phyloP scores from a whole-genome alignment of 352 stramenopile genomes.

The Elongisporangium prolatum region DNA sequence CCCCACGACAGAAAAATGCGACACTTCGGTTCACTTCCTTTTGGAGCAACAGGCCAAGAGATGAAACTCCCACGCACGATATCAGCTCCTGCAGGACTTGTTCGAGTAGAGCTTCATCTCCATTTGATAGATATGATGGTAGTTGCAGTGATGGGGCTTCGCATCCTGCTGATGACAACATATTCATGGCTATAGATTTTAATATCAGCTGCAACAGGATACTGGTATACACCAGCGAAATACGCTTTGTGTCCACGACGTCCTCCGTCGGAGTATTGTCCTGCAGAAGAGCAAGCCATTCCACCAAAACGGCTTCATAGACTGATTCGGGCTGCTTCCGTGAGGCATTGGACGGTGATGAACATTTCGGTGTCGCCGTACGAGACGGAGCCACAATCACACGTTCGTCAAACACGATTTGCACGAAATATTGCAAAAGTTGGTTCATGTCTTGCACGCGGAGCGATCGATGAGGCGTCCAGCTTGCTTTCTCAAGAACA shows the following conservation, averaged over 20 bases:
- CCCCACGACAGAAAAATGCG: slow-evolving; percentile 40
- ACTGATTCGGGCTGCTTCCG: slow-evolving; percentile 18
- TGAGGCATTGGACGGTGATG: not conserved
- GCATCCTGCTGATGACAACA: not conserved
- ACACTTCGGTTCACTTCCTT: slow-evolving; percentile 71
- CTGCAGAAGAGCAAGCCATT: slow-evolving; percentile 51
- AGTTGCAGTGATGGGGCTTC: not conserved
- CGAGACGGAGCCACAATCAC: slow-evolving; percentile 13
- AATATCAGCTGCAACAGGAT: slow-evolving; percentile 58
- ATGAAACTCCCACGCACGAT: slow-evolving; percentile 19
- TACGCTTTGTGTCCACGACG: slow-evolving; percentile 30
- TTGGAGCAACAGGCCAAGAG: slow-evolving; percentile 38
- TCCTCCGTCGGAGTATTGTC: slow-evolving; percentile 36
- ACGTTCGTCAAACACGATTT: slow-evolving; percentile 53
- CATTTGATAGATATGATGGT: slow-evolving; percentile 7
- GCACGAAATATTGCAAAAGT: slow-evolving; percentile 47
- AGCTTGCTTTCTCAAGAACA: slow-evolving; percentile 56
- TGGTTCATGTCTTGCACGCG: slow-evolving; percentile 34
- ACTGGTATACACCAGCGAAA: slow-evolving; percentile 45
- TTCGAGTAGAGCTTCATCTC: slow-evolving; percentile 41
- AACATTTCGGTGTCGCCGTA: slow-evolving; percentile 2
- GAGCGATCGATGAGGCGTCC: slow-evolving; percentile 29
- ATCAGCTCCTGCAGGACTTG: slow-evolving; percentile 39
- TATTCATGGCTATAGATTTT: slow-evolving; percentile 54
- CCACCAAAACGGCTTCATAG: slow-evolving; percentile 36